phyloP scores from a whole-genome alignment of 2,329 filamentous ascomycete genomes.

The Aspergillus phoenicis region DNA sequence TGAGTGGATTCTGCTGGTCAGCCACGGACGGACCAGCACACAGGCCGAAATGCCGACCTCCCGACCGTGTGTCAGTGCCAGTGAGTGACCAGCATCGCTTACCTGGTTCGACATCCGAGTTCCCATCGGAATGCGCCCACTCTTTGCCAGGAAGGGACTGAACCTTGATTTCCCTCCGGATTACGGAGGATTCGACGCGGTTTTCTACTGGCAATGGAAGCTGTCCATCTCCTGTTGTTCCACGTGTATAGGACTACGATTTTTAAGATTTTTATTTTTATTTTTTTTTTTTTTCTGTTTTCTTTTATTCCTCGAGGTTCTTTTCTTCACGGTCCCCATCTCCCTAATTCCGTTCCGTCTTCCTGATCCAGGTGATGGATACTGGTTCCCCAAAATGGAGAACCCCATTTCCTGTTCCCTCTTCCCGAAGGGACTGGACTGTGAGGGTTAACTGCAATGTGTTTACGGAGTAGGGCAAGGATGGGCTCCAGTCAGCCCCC shows the following conservation, averaged over 20 bases:
- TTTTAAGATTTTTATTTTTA: neutral
- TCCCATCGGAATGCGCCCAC: neutral
- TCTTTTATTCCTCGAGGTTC: neutral
- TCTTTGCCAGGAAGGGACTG: neutral
- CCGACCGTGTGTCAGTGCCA: slow-evolving; percentile 10
- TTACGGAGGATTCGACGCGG: slow-evolving; percentile 11
- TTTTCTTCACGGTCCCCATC: neutral
- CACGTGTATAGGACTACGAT: neutral
- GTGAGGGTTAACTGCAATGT: too few relatives aligned
- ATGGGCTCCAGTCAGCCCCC: too few relatives aligned
- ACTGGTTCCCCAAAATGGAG: too few relatives aligned
- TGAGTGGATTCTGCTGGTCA: neutral
- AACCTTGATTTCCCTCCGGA: slow-evolving; percentile 11
- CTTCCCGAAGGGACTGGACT: too few relatives aligned
- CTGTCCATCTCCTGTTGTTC: neutral
- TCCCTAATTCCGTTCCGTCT: neutral
- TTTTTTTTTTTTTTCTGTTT: neutral
- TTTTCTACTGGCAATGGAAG: neutral
- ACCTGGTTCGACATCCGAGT: neutral
- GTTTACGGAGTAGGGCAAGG: too few relatives aligned
- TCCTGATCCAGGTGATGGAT: neutral
- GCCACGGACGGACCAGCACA: neutral
- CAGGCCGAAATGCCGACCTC: slow-evolving; percentile 26
- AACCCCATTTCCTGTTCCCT: too few relatives aligned
- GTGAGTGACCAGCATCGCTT: neutral